phyloP scores from a whole-genome alignment of 768 basidiomycete species.

The Boletus patriciae region DNA sequence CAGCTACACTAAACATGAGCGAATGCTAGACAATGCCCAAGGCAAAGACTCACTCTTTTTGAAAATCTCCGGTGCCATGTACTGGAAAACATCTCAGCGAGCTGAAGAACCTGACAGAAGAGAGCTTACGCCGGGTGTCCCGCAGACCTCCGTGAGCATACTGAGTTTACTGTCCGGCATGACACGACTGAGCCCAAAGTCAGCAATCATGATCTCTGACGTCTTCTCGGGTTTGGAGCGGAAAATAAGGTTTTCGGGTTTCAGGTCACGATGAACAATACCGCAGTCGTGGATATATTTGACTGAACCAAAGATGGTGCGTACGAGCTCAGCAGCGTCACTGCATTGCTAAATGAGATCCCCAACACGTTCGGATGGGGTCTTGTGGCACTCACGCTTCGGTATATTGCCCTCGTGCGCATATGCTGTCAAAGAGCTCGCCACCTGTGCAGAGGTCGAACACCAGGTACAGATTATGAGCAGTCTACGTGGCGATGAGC shows the following conservation, averaged over 20 bases:
- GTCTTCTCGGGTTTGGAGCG: conserved; percentile 77
- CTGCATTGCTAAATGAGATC: conserved; percentile 43
- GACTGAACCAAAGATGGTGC: conserved; percentile 84
- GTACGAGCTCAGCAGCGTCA: conserved; percentile 86
- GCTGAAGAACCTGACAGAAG: neutral
- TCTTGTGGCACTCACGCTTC: conserved; percentile 65
- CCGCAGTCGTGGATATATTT: conserved; percentile 88
- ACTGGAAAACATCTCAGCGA: conserved; percentile 41
- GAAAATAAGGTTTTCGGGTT: conserved; percentile 98
- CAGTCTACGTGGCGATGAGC: conserved; percentile 50
- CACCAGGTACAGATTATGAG: conserved; percentile 90
- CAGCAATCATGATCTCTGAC: conserved; percentile 94
- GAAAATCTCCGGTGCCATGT: conserved; percentile 98
- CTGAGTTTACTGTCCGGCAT: conserved; percentile 89
- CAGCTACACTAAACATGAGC: conserved; percentile 46
- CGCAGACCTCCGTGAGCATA: conserved; percentile 91
- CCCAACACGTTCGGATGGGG: neutral
- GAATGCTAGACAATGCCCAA: neutral
- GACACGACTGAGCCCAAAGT: conserved; percentile 90
- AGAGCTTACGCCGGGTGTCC: conserved; percentile 75
- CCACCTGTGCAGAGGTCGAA: conserved; percentile 98
- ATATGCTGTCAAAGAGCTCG: conserved; percentile 98
- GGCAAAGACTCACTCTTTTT: conserved; percentile 64
- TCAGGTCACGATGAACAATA: conserved; percentile 95
- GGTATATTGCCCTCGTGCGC: conserved; percentile 94